Evolutionary conservation across 2,329 filamentous ascomycete species (phyloP).

Genomic region (Penicillium rolfsii): DNA sequence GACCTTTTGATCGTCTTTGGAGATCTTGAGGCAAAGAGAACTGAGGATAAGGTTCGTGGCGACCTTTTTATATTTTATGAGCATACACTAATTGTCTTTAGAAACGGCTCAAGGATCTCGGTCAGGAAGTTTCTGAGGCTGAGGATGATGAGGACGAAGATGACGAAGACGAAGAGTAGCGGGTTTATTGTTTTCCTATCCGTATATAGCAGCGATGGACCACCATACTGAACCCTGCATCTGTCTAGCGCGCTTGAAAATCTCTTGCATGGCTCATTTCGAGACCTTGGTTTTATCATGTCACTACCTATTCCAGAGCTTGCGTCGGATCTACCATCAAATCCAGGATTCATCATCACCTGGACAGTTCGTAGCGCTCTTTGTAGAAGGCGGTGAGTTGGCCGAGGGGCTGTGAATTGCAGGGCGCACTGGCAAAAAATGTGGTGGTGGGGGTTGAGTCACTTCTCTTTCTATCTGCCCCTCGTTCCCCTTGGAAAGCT

Average conservation of each 20-base stretch:
- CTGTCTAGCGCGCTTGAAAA: not conserved
- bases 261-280: not conserved
- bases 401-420: conserved; percentile 16
- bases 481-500: conserved; percentile 31
- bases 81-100: conserved; percentile 46
- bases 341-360: not conserved
- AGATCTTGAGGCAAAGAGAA: conserved; percentile 76
- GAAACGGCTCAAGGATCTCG: conserved; percentile 66
- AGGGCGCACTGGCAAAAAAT: conserved; percentile 28
- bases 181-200: conserved; percentile 33
- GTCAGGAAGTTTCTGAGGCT: conserved; percentile 74
- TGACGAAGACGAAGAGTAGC: conserved; percentile 52
- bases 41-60: conserved; percentile 70
- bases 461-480: conserved; percentile 25
- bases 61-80: not conserved
- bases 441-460: conserved; percentile 33
- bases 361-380: not conserved
- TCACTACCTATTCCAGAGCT: not conserved
- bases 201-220: conserved; percentile 10
- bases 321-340: not conserved
- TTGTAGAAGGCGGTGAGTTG: conserved; percentile 20
- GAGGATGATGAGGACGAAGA: conserved; percentile 68
- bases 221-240: not conserved
- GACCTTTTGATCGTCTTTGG: conserved; percentile 80
- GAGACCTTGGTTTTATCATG: not conserved